Evolutionary conservation across 2,329 filamentous ascomycete species (phyloP).

Genomic region (Fusarium compactum): DNA sequence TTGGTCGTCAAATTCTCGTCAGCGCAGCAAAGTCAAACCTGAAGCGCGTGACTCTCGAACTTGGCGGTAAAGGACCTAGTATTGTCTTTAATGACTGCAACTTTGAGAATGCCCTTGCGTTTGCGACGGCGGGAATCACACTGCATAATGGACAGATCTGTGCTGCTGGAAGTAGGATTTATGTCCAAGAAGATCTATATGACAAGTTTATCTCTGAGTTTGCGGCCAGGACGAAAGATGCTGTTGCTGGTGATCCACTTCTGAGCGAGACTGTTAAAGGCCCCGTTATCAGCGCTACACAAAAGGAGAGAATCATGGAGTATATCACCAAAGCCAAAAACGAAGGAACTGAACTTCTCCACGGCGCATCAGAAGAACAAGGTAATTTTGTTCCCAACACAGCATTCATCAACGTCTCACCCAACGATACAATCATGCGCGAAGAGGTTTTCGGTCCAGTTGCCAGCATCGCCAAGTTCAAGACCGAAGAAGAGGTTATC

Average conservation of each 20-base stretch:
- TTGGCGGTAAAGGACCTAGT: constrained; percentile 75
- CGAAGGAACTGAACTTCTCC: constrained; percentile 29
- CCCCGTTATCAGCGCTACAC: constrained; percentile 67
- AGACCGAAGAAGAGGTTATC: constrained; percentile 28
- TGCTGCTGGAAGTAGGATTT: constrained; percentile 67
- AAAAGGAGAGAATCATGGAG: constrained; percentile 65
- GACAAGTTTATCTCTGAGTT: constrained; percentile 52
- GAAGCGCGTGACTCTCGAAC: constrained; percentile 81
- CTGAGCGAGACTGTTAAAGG: constrained; percentile 50
- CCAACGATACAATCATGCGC: constrained; percentile 13
- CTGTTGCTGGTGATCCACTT: constrained; percentile 43
- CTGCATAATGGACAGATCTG: constrained; percentile 71
- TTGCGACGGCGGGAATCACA: constrained; percentile 54
- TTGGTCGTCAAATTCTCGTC: constrained; percentile 77
- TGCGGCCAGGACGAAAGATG: constrained; percentile 7
- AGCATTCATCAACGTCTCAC: constrained; percentile 46
- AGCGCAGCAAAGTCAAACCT: constrained; percentile 77
- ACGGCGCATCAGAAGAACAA: constrained; percentile 29
- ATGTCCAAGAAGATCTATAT: constrained; percentile 67
- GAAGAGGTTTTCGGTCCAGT: constrained; percentile 37
- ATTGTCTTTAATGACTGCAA: constrained; percentile 72
- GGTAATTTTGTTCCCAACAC: constrained; percentile 50
- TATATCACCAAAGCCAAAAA: constrained; percentile 50
- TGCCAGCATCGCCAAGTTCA: constrained; percentile 28
- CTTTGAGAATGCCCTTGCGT: constrained; percentile 71